Base-by-base conservation (phyloP, 1,139 yeast species). In the Kazachstania sp. region DNA sequence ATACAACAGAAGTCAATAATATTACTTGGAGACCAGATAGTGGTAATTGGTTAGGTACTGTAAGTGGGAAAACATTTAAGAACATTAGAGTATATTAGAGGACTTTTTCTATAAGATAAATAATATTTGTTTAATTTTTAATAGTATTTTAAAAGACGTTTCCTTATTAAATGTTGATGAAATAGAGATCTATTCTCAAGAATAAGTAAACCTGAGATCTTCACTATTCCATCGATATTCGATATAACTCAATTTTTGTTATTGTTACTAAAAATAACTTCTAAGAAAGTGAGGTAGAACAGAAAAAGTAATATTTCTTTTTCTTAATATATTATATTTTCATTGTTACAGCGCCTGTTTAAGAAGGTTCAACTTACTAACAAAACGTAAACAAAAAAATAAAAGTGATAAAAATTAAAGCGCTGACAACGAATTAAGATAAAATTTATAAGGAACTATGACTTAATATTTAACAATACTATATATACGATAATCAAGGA, bases 21-120 rank as follows among this genome's bases (percentile, higher is more conserved):
- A 80, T 83, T 13, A 71, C 83, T 44, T 88, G 97, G 96, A 73
- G 79, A 54, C 65, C 66, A 18, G 56, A 58, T 44, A 52, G 59
- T 35, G 95, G 92, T 18, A 83, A 81, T 53, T 86, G 95, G 92
- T 72, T 86, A 58, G 95, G 95, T 5, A 79, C 79, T 20, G 86
- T 84, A 16, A 73, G 83, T 53, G 96, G 95, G 6, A 81, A 82
- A 54, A 83, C 85, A 1, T 79, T 87, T 55, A 95, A 87, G 63
- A 88, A 83, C 3, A 83, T 86, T 18, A 75, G 69, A 60, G 54
- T 74, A 42, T 64, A 49, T 39, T 50, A 53, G 31, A 20, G 6
- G 8, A 11, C 8, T 32, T 6, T 15, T 15, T 15, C 11, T 15
- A 15, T 15, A 15, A 32, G 18, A 12, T 32, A 11, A 15, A 18